Evolutionary conservation across 1,284 basidiomycete species (phyloP), one percentile per base, ranked within the genome.

Genomic region (Pyrrhoderma noxium): DNA sequence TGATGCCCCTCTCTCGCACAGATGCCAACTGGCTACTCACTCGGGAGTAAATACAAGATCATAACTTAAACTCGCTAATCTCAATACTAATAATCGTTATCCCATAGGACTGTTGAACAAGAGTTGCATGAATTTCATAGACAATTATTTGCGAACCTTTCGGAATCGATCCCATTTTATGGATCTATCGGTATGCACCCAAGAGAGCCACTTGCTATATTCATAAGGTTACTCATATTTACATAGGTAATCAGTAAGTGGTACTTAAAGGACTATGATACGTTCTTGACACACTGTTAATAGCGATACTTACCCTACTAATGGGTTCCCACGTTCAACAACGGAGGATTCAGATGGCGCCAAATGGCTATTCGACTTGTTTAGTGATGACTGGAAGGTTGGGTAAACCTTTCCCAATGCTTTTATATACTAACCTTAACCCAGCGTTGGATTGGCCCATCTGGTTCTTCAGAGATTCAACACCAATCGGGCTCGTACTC

Each of bases 401-500:
- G 41, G 70, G 58, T 14, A 14, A 23, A 3, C 7, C 18, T 45
- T 16, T 37, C 23, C 45, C 44, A 23, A 21, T 49, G 21, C 13
- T 19, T 36, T 21, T 37, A 1, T 25, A 48, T 46, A 45, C 21
- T 34, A 2, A 36, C 27, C 18, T 35, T 1, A 25, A 40, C 46
- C 8, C 49, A 76, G 74, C 64, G 67, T 61, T 74, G 70, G 67
- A 70, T 76, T 37, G 64, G 65, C 21, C 27, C 57, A 1, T 54
- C 60, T 8, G 73, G 70, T 1, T 67, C 71, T 1, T 55, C 62
- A 0, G 66, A 75, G 51, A 70, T 73, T 0, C 59, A 65, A 19
- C 72, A 76, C 53, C 59, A 60, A 27, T 78, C 75, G 3, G 76
- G 76, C 14, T 75, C 75, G 50, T 79, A 77, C 57, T 67, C 72